Base-by-base conservation (phyloP, 257 asterid species). In the Echites panduratus region DNA sequence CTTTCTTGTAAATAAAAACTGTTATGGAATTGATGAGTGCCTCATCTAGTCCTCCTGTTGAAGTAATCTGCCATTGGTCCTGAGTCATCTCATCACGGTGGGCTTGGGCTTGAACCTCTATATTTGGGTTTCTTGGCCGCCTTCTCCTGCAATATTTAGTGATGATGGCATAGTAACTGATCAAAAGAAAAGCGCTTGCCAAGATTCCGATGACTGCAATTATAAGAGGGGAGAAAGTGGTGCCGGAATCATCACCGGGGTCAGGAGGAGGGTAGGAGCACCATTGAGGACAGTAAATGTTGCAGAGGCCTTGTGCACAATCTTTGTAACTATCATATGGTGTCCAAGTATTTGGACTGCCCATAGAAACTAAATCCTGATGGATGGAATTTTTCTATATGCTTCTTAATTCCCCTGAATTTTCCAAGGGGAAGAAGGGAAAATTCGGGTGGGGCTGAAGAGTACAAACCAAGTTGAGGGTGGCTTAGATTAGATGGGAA, bases 191-290 rank as follows among this genome's bases (percentile, higher is more conserved):
- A 41, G 88, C 96, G 68, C 86, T 81, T 5, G 89, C 87, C 7
- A 93, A 75, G 2, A 89, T 84, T 54, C 88, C 83, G 59, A 93
- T 89, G 77, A 89, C 70, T n/a, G 96, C 96, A 16, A 92, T 88
- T 49, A 87, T 82, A 8, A 89, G 79, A 38, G 95, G 96, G 52
- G 94, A 86, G 45, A 89, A 82, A 0, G 88, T 70, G 74, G 86
- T 27, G 71, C 75, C 40, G 12, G 91, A 80, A 43, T 76, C 84
- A 9, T 77, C 87, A 2, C 79, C 85, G 0, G 81, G 57, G 89
- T 35, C 69, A 2, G 96, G 96, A 1, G 97, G 97, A 19, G 98
- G 98, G 43, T 54, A 89, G 86, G 87, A 82, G 85, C 98, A 93
- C 82, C 88, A 93, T 32, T 88, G 97, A 8, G 93, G 96, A 77